A percentile compares a stretch with the other conserved stretches of the same genome.
Evolutionary conservation across 345 rosid species (phyloP).

Genomic region (Dovyalis caffra): DNA sequence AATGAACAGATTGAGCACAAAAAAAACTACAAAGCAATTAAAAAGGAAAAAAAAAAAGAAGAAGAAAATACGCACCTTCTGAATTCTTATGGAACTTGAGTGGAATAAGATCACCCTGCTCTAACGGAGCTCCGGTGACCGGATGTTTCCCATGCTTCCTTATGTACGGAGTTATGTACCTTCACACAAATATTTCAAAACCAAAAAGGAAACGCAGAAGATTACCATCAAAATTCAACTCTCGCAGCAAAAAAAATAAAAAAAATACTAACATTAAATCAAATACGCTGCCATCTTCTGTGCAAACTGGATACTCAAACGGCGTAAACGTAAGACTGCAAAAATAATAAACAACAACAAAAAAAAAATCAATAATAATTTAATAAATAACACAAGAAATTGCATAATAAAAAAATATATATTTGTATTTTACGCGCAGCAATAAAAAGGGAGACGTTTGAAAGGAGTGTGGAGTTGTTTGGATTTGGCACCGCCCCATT

Average conservation of each 20-base stretch:
- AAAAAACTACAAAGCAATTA: not conserved
- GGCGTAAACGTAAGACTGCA: slow-evolving; percentile 92
- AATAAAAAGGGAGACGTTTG: slow-evolving; percentile 92
- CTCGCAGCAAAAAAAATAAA: not conserved
- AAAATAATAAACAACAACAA: not conserved
- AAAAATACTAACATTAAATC: slow-evolving; percentile 64
- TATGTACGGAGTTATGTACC: slow-evolving; percentile 77
- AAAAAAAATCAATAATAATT: not conserved
- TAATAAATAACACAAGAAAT: no score
- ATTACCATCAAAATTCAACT: not conserved
- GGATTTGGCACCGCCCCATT: slow-evolving; percentile 97
- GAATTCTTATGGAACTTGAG: slow-evolving; percentile 80
- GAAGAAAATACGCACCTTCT: slow-evolving; percentile 53
- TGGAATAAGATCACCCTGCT: slow-evolving; percentile 70
- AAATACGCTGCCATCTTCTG: slow-evolving; percentile 80
- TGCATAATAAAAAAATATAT: no score
- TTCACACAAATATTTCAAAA: slow-evolving; percentile 42
- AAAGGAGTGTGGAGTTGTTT: slow-evolving; percentile 70
- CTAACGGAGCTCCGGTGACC: slow-evolving; percentile 69
- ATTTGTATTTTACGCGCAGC: no score
- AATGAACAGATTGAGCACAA: not conserved
- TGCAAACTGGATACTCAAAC: slow-evolving; percentile 72
- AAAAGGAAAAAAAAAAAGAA: no score
- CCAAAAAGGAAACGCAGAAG: slow-evolving; percentile 2
- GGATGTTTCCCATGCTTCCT: slow-evolving; percentile 86